Base-by-base conservation (phyloP, 2,329 filamentous ascomycete genomes). In the Blastomyces percursus region DNA sequence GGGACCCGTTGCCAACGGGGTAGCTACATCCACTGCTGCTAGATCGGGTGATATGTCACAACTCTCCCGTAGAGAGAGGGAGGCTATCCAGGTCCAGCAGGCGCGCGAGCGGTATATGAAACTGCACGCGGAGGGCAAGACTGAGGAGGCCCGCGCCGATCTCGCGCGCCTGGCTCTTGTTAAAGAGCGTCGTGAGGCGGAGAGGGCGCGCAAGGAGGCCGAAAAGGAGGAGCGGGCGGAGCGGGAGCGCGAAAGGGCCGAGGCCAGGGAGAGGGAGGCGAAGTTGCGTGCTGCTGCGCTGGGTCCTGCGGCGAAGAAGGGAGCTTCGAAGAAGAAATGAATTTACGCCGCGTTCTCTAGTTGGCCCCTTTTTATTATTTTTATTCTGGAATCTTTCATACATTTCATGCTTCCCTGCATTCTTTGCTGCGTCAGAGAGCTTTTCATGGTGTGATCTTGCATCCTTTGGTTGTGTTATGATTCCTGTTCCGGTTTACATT, bases 91-190 rank as follows among this genome's bases (percentile, higher is more conserved):
- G 78, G 92, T 92, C 1, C 87, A 88, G 66, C 89, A 93, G 73
- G 91, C 90, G 38, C 92, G 91, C 75, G 92, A 96, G 80, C 84
- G 86, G 68, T 96, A 96, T 73, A 84, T 91, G 80, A 96, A 95
- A 78, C 76, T 96, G 70, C 93, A 96, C 71, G 90, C 91, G 63
- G 89, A 91, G 72, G 93, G 93, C 71, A 97, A 97, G 85, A 97
- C 94, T 54, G 94, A 99, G 65, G 90, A 96, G 81, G 92, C 93
- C 57, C 88, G 90, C 74, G 87, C 90, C 5, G 94, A 99, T 76
- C 73, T 97, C 68, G 93, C 91, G 64, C 84, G 94, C 62, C 78
- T 99, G 71, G 86, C 81, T 74, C 73, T 93, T 64, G 91, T 99
- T 68, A 85, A 87, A 57, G 90, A 96, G 81, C 88, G 91, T 79